Conservation (phyloP, 768 basidiomycete species). For the Suillus spraguei region DNA sequence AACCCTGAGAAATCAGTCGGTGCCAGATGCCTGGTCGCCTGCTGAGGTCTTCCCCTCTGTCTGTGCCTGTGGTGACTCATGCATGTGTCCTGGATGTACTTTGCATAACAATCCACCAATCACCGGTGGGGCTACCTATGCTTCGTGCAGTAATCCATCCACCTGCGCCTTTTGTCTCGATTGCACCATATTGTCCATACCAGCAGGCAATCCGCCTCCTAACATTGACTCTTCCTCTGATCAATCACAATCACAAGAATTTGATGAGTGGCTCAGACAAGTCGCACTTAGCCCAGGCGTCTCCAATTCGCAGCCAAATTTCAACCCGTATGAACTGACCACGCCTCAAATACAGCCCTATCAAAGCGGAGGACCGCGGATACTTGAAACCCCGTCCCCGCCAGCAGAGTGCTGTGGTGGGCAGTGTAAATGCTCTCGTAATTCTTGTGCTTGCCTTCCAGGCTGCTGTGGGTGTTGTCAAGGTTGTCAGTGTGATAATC, state of each 20-base stretch:
- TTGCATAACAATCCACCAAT: conserved; percentile 50
- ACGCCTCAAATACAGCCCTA: conserved; percentile 20
- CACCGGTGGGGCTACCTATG: conserved; percentile 39
- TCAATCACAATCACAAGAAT: conserved; percentile 43
- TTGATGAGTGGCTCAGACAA: conserved; percentile 69
- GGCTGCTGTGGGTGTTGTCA: conserved; percentile 35
- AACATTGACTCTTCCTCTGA: conserved; percentile 45
- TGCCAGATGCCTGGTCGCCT: conserved; percentile 28
- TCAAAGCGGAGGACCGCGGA: conserved; percentile 10
- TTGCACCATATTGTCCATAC: conserved; percentile 58
- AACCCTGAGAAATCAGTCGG: conserved; percentile 27
- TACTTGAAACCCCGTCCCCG: conserved; percentile 21
- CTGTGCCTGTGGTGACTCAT: conserved; percentile 66
- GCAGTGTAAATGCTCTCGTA: conserved; percentile 35
- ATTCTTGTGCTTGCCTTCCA: conserved; percentile 35
- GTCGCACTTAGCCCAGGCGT: conserved; percentile 29
- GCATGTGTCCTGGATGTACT: conserved; percentile 65
- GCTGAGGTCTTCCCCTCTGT: conserved; percentile 42
- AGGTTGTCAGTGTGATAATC: conserved; percentile 32
- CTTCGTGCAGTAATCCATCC: conserved; percentile 38
- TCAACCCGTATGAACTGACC: conserved; percentile 34
- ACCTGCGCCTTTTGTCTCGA: conserved; percentile 58
- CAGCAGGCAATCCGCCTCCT: conserved; percentile 45
- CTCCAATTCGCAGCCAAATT: conserved; percentile 16
- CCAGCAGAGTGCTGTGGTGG: conserved; percentile 34